Conservation (phyloP, 805 yeast species). For the Tetrapisispora taiwanensis region DNA sequence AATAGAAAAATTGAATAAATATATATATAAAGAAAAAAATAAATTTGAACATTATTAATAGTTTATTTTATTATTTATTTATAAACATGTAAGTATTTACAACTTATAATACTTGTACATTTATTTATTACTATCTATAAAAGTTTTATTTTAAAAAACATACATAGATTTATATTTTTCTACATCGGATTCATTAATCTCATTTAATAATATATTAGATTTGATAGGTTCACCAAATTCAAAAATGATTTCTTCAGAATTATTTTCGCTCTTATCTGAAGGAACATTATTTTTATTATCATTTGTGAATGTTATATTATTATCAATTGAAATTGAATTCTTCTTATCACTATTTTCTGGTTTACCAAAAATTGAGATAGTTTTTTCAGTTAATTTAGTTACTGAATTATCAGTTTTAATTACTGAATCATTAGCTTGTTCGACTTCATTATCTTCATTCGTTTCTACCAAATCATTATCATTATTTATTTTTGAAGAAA, state of each 20-base stretch:
- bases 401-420: neutral
- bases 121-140: no score
- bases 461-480: neutral
- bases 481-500: no score
- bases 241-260: slow-evolving; percentile 2
- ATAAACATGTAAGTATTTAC: no score
- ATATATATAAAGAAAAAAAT: no score
- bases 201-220: slow-evolving; percentile 10
- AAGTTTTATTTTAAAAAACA: slow-evolving; percentile 8
- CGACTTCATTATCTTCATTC: neutral
- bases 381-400: neutral
- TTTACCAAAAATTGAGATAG: neutral
- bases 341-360: neutral
- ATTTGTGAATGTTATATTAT: neutral
- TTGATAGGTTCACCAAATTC: slow-evolving; percentile 14
- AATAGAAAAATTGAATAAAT: no score
- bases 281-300: no score
- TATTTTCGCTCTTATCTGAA: neutral
- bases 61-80: no score
- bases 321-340: neutral
- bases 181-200: slow-evolving; percentile 15
- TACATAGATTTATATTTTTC: slow-evolving; percentile 15
- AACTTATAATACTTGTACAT: no score
- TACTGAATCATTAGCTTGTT: neutral
- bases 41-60: no score